These are phyloP conservation scores for Boletellus ananas DNA, from an alignment of 768 basidiomycete genomes.

Conservation along the genomic window DNA sequence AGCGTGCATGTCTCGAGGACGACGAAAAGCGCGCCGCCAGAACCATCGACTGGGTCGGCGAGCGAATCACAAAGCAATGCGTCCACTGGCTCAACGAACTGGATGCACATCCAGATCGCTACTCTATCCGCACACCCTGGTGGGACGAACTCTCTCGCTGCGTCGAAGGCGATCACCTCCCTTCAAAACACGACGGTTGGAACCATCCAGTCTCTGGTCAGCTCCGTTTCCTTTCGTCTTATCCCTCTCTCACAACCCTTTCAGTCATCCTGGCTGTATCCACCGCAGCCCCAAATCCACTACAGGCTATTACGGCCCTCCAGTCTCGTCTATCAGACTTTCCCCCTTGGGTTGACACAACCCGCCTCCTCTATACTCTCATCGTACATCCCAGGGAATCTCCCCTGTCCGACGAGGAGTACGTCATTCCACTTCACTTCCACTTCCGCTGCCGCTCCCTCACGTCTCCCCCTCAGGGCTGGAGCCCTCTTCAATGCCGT, in stretches of 20 bases:
- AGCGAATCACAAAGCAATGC: constrained; percentile 60
- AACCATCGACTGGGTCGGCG: constrained; percentile 83
- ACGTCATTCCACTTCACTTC: constrained; percentile 30
- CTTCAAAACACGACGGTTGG: constrained; percentile 73
- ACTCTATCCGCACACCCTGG: constrained; percentile 63
- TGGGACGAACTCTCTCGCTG: constrained; percentile 83
- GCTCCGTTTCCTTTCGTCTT: constrained; percentile 28
- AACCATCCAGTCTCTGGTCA: constrained; percentile 80
- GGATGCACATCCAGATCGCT: constrained; percentile 42
- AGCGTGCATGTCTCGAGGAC: constrained; percentile 70
- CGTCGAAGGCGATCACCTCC: constrained; percentile 71
- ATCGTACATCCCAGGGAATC: constrained; percentile 74
- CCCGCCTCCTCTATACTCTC: constrained; percentile 66
- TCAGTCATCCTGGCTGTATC: constrained; percentile 80
- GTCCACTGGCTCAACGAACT: constrained; percentile 69
- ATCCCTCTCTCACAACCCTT: constrained; percentile 8
- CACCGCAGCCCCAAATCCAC: constrained; percentile 74
- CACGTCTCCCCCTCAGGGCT: constrained; percentile 45
- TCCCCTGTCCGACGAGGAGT: constrained; percentile 76
- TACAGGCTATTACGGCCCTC: constrained; percentile 75
- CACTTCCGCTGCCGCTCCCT: constrained; percentile 4
- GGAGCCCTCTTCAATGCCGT: constrained; percentile 79
- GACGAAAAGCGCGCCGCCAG: constrained; percentile 76
- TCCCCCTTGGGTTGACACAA: constrained; percentile 78
- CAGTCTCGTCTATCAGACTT: constrained; percentile 64